phyloP scores from a whole-genome alignment of 768 basidiomycete species.

The Rickenella mellea region DNA sequence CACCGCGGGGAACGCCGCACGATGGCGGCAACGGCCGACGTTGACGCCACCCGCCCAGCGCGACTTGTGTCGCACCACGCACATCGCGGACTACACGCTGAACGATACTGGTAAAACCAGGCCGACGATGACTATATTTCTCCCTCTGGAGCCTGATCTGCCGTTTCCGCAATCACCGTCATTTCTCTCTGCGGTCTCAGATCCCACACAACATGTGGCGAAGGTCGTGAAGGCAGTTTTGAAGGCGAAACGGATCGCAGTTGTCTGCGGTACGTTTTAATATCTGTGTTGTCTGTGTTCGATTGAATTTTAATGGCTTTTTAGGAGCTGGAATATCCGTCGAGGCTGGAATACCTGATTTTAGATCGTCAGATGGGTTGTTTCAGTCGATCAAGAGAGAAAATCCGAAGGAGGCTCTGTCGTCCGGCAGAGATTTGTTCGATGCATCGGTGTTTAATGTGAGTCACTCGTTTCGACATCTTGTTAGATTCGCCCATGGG shows the following conservation, averaged over 20 bases:
- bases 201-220: background rate
- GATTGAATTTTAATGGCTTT: slow-evolving; percentile 1
- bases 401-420: slow-evolving; percentile 61
- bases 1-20: no score
- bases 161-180: no score
- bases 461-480: no score
- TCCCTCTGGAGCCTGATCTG: no score
- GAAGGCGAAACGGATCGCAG: slow-evolving; percentile 77
- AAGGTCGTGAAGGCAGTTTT: slow-evolving; percentile 57
- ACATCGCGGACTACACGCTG: no score
- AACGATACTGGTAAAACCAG: no score
- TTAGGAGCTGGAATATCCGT: slow-evolving; percentile 85
- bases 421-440: slow-evolving; percentile 80
- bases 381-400: slow-evolving; percentile 73
- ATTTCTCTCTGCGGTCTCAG: background rate
- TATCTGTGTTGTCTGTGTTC: slow-evolving; percentile 6
- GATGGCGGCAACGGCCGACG: no score
- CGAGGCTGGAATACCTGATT: slow-evolving; percentile 83
- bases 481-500: no score
- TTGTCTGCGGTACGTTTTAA: slow-evolving; percentile 64
- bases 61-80: no score
- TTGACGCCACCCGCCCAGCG: no score
- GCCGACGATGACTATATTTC: no score
- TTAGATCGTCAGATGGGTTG: slow-evolving; percentile 71
- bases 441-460: slow-evolving; percentile 87